These are phyloP conservation scores for Thozetella sp. DNA, from an alignment of 495 filamentous ascomycete species.

Conservation along the genomic window DNA sequence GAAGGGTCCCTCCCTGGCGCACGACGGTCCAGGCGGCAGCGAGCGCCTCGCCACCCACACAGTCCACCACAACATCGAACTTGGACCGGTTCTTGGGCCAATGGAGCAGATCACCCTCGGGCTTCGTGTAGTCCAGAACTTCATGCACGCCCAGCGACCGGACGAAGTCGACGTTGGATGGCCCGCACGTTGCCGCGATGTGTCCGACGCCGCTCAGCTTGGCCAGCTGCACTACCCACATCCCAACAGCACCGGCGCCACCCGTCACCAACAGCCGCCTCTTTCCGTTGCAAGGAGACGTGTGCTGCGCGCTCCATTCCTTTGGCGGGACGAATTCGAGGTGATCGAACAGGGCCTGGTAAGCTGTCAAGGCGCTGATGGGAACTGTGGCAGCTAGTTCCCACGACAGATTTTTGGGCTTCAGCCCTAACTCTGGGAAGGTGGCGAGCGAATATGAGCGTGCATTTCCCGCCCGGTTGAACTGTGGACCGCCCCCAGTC, in stretches of 20 bases:
- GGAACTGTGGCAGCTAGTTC: constrained; percentile 55
- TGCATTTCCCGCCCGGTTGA: constrained; percentile 50
- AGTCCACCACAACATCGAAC: constrained; percentile 57
- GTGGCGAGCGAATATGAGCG: constrained; percentile 51
- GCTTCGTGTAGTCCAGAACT: constrained; percentile 43
- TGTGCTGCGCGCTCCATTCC: background rate
- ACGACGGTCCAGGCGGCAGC: constrained; percentile 47
- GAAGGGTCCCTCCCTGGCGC: constrained; percentile 38
- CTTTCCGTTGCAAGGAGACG: background rate
- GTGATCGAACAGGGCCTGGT: constrained; percentile 61
- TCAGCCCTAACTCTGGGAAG: constrained; percentile 50
- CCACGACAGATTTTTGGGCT: constrained; percentile 47
- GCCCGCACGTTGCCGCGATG: constrained; percentile 38
- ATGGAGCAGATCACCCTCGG: constrained; percentile 22
- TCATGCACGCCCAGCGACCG: constrained; percentile 43
- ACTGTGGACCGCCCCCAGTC: constrained; percentile 20
- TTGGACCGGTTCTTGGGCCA: constrained; percentile 29
- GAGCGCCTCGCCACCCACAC: constrained; percentile 44
- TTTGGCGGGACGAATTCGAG: constrained; percentile 27
- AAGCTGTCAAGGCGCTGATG: constrained; percentile 55
- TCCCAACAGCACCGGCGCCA: constrained; percentile 49
- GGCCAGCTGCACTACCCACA: constrained; percentile 55
- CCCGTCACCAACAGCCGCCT: constrained; percentile 51
- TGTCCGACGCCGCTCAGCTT: constrained; percentile 37
- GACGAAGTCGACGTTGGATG: constrained; percentile 34